Percentiles rank a stretch among this genome's conserved stretches.
Evolutionary conservation across 768 basidiomycete species (phyloP).

Genomic region (Serendipita sp.): DNA sequence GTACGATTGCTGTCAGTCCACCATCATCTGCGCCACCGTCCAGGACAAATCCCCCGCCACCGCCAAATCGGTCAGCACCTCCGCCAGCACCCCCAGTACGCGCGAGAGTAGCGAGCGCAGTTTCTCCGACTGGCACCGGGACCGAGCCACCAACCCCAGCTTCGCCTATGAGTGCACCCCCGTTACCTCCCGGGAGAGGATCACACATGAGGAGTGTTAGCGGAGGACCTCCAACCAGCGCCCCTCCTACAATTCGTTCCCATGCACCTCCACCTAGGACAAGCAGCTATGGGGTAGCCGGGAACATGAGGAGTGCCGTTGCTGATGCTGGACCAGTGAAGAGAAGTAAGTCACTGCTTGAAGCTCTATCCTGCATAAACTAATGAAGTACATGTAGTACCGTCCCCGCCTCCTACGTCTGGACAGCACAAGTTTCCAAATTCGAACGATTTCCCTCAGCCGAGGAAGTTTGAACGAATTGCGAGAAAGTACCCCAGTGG

Average conservation of each 20-base stretch:
- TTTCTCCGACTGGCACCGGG: background rate
- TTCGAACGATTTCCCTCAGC: slow-evolving; percentile 58
- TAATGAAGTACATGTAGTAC: slow-evolving; percentile 22
- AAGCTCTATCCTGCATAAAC: background rate
- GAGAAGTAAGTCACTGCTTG: slow-evolving; percentile 15
- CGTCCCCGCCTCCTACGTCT: slow-evolving; percentile 43
- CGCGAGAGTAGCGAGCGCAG: background rate
- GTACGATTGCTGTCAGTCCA: slow-evolving; percentile 1
- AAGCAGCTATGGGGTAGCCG: background rate
- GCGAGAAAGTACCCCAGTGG: slow-evolving; percentile 48
- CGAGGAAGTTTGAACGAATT: slow-evolving; percentile 40
- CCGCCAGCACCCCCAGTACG: slow-evolving; percentile 10
- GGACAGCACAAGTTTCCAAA: slow-evolving; percentile 61
- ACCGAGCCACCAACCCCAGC: background rate
- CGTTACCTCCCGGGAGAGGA: background rate
- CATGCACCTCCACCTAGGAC: background rate
- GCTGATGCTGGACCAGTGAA: background rate
- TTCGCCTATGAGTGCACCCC: background rate
- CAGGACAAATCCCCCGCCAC: slow-evolving; percentile 16
- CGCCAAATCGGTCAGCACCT: slow-evolving; percentile 12
- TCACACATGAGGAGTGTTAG: background rate
- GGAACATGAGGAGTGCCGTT: slow-evolving; percentile 1
- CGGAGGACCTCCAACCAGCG: background rate
- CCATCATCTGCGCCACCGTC: background rate
- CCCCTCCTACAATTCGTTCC: background rate